Evolutionary conservation across 306 rosid genomes (phyloP).

Genomic region (Hippophae rhamnoides): DNA sequence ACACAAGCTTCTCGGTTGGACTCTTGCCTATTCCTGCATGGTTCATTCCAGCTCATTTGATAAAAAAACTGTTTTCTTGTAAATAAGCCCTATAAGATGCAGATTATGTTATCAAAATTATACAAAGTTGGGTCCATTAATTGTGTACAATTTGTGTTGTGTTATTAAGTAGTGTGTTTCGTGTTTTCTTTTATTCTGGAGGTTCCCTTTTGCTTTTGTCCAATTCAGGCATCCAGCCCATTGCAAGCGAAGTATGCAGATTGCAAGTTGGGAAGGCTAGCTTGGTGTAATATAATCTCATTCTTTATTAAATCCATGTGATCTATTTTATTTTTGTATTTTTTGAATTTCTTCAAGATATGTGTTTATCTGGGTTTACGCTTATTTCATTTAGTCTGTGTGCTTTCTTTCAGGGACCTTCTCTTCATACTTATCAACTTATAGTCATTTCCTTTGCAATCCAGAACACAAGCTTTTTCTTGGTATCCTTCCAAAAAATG

Average conservation of each 20-base stretch:
- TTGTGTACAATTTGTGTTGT: slow-evolving; percentile 9
- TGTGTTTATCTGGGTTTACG: slow-evolving; percentile 3
- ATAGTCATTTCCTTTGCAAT: slow-evolving; percentile 22
- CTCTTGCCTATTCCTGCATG: slow-evolving; percentile 25
- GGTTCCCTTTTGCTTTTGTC: slow-evolving; percentile 26
- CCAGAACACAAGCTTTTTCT: slow-evolving; percentile 92
- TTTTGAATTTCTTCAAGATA: slow-evolving; percentile 14
- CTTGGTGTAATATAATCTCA: slow-evolving; percentile 49
- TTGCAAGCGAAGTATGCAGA: slow-evolving; percentile 99
- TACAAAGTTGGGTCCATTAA: not conserved
- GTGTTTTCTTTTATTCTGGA: slow-evolving; percentile 21
- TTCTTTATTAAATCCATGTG: slow-evolving; percentile 18
- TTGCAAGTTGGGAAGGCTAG: slow-evolving; percentile 98
- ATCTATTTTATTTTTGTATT: slow-evolving; percentile 3
- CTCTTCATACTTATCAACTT: slow-evolving; percentile 1
- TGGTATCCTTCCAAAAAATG: slow-evolving; percentile 97
- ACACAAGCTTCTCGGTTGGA: slow-evolving; percentile 27
- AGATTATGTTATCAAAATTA: not conserved
- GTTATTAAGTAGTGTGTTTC: slow-evolving; percentile 12
- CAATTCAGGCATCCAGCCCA: slow-evolving; percentile 92
- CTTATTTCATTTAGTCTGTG: slow-evolving; percentile 8
- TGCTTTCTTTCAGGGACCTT: slow-evolving; percentile 10
- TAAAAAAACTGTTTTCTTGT: slow-evolving; percentile 2
- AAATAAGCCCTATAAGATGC: not conserved
- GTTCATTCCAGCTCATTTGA: slow-evolving; percentile 4